A percentile compares a stretch with the other conserved stretches of the same genome.
Evolutionary conservation across 2,329 filamentous ascomycete species (phyloP).

Genomic region (Fusarium sp.): DNA sequence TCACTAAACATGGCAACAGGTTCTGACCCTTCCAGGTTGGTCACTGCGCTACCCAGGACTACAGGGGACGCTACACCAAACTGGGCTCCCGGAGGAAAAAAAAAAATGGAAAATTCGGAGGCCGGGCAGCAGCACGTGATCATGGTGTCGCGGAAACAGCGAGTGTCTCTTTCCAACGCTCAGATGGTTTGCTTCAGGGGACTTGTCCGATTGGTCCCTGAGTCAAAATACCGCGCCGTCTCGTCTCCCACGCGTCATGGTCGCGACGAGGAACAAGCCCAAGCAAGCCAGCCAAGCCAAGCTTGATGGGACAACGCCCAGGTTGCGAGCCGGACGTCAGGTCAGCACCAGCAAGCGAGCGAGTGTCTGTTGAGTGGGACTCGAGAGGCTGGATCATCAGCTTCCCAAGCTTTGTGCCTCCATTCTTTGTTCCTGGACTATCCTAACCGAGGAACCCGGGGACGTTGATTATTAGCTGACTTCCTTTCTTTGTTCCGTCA

Average conservation of each 20-base stretch:
- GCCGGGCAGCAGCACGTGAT: slow-evolving; percentile 34
- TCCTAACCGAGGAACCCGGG: slow-evolving; percentile 20
- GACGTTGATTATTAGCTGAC: not conserved
- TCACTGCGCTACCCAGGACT: slow-evolving; percentile 29
- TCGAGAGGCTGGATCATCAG: slow-evolving; percentile 21
- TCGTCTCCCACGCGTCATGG: slow-evolving; percentile 39
- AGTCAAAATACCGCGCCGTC: slow-evolving; percentile 21
- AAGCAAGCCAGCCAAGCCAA: not conserved
- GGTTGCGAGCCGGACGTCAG: not conserved
- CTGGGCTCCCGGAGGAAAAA: slow-evolving; percentile 1
- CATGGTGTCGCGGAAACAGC: slow-evolving; percentile 6
- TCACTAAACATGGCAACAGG: slow-evolving; percentile 20
- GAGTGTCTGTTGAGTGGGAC: not conserved
- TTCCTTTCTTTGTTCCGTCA: not conserved
- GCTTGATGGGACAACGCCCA: not conserved
- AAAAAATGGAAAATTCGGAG: slow-evolving; percentile 18
- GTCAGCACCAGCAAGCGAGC: not conserved
- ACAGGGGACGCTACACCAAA: slow-evolving; percentile 29
- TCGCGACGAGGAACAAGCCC: slow-evolving; percentile 32
- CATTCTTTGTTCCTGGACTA: slow-evolving; percentile 33
- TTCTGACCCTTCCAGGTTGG: slow-evolving; percentile 18
- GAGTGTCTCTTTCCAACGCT: not conserved
- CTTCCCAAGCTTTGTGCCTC: slow-evolving; percentile 21
- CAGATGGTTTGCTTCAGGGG: slow-evolving; percentile 29
- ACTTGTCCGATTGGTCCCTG: slow-evolving; percentile 34